Evolutionary conservation across 2,329 filamentous ascomycete genomes (phyloP).

Genomic region (Fusarium circinatum): DNA sequence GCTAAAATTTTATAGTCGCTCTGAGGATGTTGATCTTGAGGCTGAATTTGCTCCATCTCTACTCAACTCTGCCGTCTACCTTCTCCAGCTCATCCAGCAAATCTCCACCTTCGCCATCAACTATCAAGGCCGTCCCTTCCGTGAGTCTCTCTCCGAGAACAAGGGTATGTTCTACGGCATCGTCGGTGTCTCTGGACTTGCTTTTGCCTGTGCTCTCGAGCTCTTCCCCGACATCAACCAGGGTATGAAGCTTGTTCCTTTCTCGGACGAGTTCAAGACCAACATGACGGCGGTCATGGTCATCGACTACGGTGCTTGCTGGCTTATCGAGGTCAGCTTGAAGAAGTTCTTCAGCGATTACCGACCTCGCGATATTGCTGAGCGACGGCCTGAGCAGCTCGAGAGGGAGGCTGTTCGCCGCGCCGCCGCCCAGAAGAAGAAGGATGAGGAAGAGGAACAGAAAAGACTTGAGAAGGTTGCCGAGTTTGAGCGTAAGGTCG

Average conservation of each 20-base stretch:
- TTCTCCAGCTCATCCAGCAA: constrained; percentile 97
- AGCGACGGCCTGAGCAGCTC: constrained; percentile 86
- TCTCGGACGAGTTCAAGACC: constrained; percentile 86
- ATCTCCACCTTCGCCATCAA: constrained; percentile 99
- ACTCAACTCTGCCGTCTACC: constrained; percentile 95
- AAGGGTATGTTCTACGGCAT: constrained; percentile 98
- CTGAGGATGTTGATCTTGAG: constrained; percentile 82
- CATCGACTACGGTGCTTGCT: constrained; percentile 88
- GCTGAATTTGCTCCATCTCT: constrained; percentile 93
- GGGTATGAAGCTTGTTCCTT: constrained; percentile 91
- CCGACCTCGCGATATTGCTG: constrained; percentile 91
- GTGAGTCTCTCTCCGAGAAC: constrained; percentile 94
- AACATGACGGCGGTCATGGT: constrained; percentile 88
- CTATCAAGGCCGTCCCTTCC: constrained; percentile 98
- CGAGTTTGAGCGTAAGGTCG: constrained; percentile 68
- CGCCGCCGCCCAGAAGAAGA: constrained; percentile 59
- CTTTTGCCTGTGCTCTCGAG: constrained; percentile 94
- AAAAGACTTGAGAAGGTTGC: constrained; percentile 65
- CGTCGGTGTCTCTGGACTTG: constrained; percentile 86
- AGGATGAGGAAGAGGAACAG: constrained; percentile 62
- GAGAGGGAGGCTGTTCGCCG: constrained; percentile 75
- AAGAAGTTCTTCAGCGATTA: constrained; percentile 92
- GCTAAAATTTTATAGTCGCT: constrained; percentile 55
- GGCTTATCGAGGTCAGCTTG: constrained; percentile 84
- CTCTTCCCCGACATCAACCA: constrained; percentile 96